Conservation (phyloP, 305 asterid species). For the Solanum chacoense region DNA sequence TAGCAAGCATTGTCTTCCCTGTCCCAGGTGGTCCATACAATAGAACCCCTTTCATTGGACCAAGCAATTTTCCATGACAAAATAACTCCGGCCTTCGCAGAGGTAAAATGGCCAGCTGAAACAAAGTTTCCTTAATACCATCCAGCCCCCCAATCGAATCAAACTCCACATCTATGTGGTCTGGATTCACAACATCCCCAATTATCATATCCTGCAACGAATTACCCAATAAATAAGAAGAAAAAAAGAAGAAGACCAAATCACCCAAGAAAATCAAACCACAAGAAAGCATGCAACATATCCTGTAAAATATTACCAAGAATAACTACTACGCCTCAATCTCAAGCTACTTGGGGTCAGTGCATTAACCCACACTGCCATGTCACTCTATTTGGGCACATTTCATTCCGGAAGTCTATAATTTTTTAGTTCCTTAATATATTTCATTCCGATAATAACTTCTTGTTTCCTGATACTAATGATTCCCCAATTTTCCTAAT, state of each 20-base stretch:
- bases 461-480: neutral
- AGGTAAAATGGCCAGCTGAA: constrained; percentile 78
- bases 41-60: constrained; percentile 91
- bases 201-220: constrained; percentile 59
- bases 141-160: constrained; percentile 79
- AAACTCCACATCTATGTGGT: constrained; percentile 63
- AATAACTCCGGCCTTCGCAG: constrained; percentile 72
- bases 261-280: neutral
- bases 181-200: constrained; percentile 76
- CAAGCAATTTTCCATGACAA: constrained; percentile 74
- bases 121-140: constrained; percentile 47
- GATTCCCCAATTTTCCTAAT: neutral
- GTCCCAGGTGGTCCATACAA: constrained; percentile 96
- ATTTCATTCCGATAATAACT: neutral
- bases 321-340: neutral
- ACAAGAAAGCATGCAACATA: neutral
- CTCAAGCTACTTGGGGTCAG: neutral
- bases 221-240: neutral
- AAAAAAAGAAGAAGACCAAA: neutral
- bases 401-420: neutral
- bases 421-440: neutral
- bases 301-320: neutral
- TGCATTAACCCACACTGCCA: neutral
- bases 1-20: constrained; percentile 95
- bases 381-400: neutral